A percentile compares a stretch with the other conserved stretches of the same genome.
Evolutionary conservation across 306 rosid species (phyloP).

Genomic region (Sesbania bispinosa): DNA sequence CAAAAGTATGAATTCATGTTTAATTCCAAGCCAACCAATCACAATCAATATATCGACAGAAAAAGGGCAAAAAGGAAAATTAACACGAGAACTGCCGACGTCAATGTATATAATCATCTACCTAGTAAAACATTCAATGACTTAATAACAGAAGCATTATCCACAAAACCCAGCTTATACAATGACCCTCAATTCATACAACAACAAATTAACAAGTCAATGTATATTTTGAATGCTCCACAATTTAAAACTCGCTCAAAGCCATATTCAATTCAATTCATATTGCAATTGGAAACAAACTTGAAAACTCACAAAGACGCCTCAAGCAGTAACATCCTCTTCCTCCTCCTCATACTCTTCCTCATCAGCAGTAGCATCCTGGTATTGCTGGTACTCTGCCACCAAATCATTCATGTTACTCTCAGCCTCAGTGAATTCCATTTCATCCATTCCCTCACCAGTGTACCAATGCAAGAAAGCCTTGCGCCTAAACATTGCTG

Average conservation of each 20-base stretch:
- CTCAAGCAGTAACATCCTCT: constrained; percentile 55
- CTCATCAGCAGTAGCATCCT: constrained; percentile 66
- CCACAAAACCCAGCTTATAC: constrained; percentile 44
- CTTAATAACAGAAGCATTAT: constrained; percentile 25
- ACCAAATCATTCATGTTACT: constrained; percentile 88
- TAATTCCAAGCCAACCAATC: constrained; percentile 5
- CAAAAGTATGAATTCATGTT: background rate
- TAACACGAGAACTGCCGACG: background rate
- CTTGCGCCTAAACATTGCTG: constrained; percentile 86
- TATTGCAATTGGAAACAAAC: constrained; percentile 22
- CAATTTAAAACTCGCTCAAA: constrained; percentile 27
- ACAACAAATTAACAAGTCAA: constrained; percentile 39
- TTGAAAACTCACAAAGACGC: constrained; percentile 3
- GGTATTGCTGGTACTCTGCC: constrained; percentile 91
- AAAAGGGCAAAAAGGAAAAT: background rate
- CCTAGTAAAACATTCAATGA: constrained; percentile 34
- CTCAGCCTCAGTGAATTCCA: constrained; percentile 92
- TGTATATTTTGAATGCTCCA: constrained; percentile 29
- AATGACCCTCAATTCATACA: constrained; percentile 38
- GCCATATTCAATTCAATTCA: constrained; percentile 31
- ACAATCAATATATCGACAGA: background rate
- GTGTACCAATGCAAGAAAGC: constrained; percentile 82
- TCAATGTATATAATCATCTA: constrained; percentile 22
- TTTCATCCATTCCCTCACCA: constrained; percentile 93
- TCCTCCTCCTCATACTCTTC: constrained; percentile 61